Percentiles rank a stretch among this genome's conserved stretches.
Conservation (phyloP, 768 basidiomycete genomes). For the Cystofilobasidium macerans region DNA sequence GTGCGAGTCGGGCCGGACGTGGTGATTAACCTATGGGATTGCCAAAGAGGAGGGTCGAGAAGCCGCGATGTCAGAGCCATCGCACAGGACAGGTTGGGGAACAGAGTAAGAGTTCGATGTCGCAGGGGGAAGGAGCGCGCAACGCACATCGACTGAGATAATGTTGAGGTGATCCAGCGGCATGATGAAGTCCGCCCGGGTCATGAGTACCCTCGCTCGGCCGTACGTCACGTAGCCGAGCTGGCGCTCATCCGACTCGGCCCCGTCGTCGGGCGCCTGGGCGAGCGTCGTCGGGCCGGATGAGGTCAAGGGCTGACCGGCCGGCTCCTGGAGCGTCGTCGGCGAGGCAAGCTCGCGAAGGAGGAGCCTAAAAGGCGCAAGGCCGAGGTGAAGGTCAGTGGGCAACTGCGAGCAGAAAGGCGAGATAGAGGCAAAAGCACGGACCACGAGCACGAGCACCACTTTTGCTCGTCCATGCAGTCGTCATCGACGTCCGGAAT, state of each 20-base stretch:
- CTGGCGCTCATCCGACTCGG: background rate
- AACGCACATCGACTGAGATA: conserved; percentile 15
- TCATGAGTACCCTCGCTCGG: conserved; percentile 7
- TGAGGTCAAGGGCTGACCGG: background rate
- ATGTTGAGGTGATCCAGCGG: conserved; percentile 14
- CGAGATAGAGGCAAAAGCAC: background rate
- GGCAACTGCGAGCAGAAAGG: conserved; percentile 24
- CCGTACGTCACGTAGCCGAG: conserved; percentile 9
- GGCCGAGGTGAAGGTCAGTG: conserved; percentile 17
- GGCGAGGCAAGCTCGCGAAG: conserved; percentile 51
- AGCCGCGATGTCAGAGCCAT: too few species aligned
- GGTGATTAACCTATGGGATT: conserved; percentile 4
- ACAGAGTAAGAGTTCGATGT: background rate
- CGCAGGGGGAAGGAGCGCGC: background rate
- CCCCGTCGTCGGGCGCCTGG: background rate
- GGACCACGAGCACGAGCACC: conserved; percentile 32
- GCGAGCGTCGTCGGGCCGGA: background rate
- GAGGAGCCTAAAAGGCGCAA: conserved; percentile 36
- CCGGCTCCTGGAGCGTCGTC: background rate
- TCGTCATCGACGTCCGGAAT: conserved; percentile 45
- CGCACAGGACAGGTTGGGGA: too few species aligned
- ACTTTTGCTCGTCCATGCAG: conserved; percentile 72
- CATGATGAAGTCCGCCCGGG: conserved; percentile 8
- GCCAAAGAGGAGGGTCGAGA: background rate
- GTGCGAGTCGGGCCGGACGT: conserved; percentile 24